Base-by-base conservation (phyloP, 129 eudicot species). In the Deinandra increscens region DNA sequence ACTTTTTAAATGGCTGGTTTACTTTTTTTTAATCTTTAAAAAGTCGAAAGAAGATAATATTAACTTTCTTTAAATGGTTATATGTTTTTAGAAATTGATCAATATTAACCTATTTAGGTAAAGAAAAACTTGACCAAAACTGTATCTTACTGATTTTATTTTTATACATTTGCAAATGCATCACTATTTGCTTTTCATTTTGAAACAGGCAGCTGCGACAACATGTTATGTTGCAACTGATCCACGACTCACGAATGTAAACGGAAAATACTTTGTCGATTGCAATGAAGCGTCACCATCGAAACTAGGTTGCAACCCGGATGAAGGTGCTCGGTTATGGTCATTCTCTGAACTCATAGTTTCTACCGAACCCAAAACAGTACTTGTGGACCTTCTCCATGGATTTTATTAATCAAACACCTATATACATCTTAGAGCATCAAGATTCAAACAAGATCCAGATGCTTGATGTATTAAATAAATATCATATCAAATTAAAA, bases 201-300 rank as follows among this genome's bases (percentile, higher is more conserved):
- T 9, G 2, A 31, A 44, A 36, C 79, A 91, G 97, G 97, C 94
- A 13, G 96, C 97, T 60, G 96, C 98, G 9, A 92, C 98, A 1
- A 88, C 95, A 19, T 92, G 96, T 67, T 92, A 92, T 45, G 96
- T 88, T 50, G 98, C 96, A 26, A 86, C 91, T 60, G 69, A 92
- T 81, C 87, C 91, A 2, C 70, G 78, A 19, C 53, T 88, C 3
- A 71, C 1, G 48, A 71, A 76, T 10, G 68, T 84, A 49, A 88
- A 80, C 19, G 98, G 98, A 31, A 88, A 86, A 64, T 92, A 88
- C 77, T 92, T 78, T 34, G 83, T 84, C 1, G 95, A 92, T 62
- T 92, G 98, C 72, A 88, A 92, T 43, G 95, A 86, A 81, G 74
- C 89, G 36, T 71, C 76, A 9, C 44, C 91, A 0, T 92, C 98